Percentiles rank a stretch among this genome's conserved stretches.
phyloP scores from a whole-genome alignment of 495 filamentous ascomycete species.

The Neurospora sp. region DNA sequence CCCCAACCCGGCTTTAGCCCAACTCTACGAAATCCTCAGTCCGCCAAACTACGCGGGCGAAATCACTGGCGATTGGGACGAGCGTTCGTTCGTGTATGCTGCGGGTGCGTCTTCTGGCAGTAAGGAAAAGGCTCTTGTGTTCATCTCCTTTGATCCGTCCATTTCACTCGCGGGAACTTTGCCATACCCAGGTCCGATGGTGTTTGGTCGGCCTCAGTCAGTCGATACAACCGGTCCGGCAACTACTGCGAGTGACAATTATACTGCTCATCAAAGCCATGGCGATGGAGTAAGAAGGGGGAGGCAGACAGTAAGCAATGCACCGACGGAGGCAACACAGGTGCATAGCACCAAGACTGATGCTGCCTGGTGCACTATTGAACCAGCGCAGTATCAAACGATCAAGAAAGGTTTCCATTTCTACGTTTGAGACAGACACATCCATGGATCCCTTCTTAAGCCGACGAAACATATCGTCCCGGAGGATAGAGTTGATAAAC shows the following conservation, averaged over 20 bases:
- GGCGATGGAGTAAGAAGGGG: neutral
- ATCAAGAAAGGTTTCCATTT: neutral
- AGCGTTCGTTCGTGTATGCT: conserved; percentile 51
- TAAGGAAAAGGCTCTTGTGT: conserved; percentile 35
- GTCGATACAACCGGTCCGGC: neutral
- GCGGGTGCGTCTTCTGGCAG: conserved; percentile 30
- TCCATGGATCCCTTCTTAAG: too few species aligned
- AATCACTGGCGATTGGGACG: conserved; percentile 47
- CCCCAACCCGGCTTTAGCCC: conserved; percentile 22
- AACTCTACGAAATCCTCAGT: conserved; percentile 48
- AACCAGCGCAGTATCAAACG: neutral
- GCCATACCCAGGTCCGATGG: conserved; percentile 8
- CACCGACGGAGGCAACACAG: neutral
- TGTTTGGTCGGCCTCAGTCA: neutral
- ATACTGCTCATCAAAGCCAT: neutral
- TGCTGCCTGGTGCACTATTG: neutral
- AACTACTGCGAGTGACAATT: neutral
- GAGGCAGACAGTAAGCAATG: neutral
- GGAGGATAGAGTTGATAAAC: too few species aligned
- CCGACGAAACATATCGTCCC: too few species aligned
- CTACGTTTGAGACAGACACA: neutral
- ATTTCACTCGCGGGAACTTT: conserved; percentile 13
- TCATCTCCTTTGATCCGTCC: conserved; percentile 55
- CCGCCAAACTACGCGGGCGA: conserved; percentile 38
- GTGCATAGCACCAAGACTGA: neutral